Evolutionary conservation across 441 rosid species (phyloP).

Genomic region (Brassica balearica): DNA sequence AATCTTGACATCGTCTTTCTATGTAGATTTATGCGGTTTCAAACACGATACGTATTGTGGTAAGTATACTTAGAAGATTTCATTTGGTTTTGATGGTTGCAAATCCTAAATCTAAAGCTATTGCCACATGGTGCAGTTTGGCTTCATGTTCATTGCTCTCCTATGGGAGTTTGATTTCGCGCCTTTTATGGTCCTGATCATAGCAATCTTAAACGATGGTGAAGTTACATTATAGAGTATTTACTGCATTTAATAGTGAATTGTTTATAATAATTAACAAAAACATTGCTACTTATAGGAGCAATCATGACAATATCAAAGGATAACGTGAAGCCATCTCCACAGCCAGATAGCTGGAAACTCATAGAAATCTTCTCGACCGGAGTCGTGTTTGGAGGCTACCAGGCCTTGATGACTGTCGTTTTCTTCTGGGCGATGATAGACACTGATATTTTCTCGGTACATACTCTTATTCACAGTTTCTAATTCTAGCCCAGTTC

Average conservation of each 20-base stretch:
- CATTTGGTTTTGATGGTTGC: constrained; percentile 12
- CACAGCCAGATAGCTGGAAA: constrained; percentile 92
- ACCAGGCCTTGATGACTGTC: constrained; percentile 87
- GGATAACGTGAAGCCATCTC: constrained; percentile 91
- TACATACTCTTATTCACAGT: constrained; percentile 37
- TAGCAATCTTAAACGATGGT: constrained; percentile 92
- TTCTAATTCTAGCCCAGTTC: constrained; percentile 20
- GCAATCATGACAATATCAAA: constrained; percentile 95
- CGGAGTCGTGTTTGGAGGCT: constrained; percentile 84
- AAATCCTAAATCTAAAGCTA: not conserved
- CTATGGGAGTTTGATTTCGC: constrained; percentile 88
- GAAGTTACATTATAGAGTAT: constrained; percentile 39
- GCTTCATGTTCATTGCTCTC: constrained; percentile 89
- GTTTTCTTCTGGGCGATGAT: constrained; percentile 80
- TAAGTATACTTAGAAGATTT: constrained; percentile 43
- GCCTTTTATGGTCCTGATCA: constrained; percentile 89
- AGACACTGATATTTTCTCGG: constrained; percentile 77
- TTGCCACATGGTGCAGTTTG: constrained; percentile 62
- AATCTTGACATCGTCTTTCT: not conserved
- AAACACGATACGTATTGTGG: constrained; percentile 90
- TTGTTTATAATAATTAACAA: not conserved
- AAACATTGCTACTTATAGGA: constrained; percentile 47
- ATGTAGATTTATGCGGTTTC: constrained; percentile 92
- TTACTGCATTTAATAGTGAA: constrained; percentile 9
- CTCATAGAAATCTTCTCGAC: constrained; percentile 80